A percentile compares a stretch with the other conserved stretches of the same genome.
These are phyloP conservation scores for Plasmodium billcollinsi DNA, from an alignment of 169 alveolate genomes.

Conservation along the genomic window DNA sequence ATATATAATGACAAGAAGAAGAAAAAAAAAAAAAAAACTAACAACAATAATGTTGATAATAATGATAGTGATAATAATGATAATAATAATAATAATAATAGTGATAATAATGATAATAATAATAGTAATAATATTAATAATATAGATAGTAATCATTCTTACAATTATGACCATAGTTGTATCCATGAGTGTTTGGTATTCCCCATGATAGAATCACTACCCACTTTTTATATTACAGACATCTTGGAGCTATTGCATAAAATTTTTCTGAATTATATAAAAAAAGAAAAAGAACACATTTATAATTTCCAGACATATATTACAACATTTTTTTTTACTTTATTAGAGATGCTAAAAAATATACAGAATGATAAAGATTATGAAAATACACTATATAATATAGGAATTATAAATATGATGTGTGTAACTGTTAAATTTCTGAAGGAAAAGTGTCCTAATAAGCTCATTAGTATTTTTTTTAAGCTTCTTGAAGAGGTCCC, in stretches of 20 bases:
- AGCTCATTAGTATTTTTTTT: conserved; percentile 48
- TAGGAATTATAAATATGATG: conserved; percentile 29
- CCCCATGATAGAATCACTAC: neutral
- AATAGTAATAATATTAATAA: neutral
- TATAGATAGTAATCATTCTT: neutral
- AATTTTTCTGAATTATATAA: conserved; percentile 26
- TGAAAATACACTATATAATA: conserved; percentile 19
- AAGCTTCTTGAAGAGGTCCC: conserved; percentile 38
- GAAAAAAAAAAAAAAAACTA: too few species aligned
- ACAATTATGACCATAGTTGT: neutral
- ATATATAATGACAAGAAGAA: neutral
- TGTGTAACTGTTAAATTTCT: conserved; percentile 44
- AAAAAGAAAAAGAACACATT: conserved; percentile 38
- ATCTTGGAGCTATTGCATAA: conserved; percentile 6
- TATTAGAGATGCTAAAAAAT: conserved; percentile 32
- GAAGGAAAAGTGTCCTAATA: conserved; percentile 14
- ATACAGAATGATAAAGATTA: conserved; percentile 14
- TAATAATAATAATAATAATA: too few species aligned
- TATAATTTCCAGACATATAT: conserved; percentile 38
- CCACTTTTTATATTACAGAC: neutral
- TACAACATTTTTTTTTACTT: conserved; percentile 24
- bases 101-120: neutral
- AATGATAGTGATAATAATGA: too few species aligned
- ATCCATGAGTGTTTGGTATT: neutral
- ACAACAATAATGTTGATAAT: too few species aligned